phyloP scores from a whole-genome alignment of 192 early-diverging fungal species.

The Podila clonocystis region DNA sequence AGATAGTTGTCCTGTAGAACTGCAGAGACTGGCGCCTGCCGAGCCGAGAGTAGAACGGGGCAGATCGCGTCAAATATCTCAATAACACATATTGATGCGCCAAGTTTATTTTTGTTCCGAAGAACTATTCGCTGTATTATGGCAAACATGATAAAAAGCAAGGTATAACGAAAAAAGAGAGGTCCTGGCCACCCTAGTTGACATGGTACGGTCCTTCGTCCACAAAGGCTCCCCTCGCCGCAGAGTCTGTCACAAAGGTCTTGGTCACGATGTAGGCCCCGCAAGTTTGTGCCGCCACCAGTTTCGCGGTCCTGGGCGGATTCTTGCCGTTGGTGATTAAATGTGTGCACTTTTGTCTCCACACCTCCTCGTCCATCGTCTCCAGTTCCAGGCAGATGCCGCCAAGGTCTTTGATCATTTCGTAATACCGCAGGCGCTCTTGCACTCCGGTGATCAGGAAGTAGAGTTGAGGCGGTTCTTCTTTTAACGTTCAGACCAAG shows the following conservation, averaged over 20 bases:
- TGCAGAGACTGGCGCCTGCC: too few relatives aligned
- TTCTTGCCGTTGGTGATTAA: slow-evolving; percentile 45
- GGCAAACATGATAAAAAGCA: neutral
- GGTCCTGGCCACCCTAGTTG: neutral
- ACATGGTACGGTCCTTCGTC: slow-evolving; percentile 29
- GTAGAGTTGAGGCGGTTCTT: neutral
- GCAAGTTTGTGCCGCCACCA: slow-evolving; percentile 21
- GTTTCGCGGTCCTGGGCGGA: slow-evolving; percentile 31
- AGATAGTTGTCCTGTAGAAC: too few relatives aligned
- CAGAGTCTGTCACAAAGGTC: slow-evolving; percentile 19
- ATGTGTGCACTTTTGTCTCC: slow-evolving; percentile 34
- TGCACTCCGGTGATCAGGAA: slow-evolving; percentile 26
- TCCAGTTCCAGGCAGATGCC: slow-evolving; percentile 31
- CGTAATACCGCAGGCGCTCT: slow-evolving; percentile 15
- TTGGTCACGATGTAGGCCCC: slow-evolving; percentile 28
- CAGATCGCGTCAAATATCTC: too few relatives aligned
- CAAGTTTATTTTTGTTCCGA: too few relatives aligned
- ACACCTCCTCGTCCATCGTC: slow-evolving; percentile 13
- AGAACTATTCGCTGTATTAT: too few relatives aligned
- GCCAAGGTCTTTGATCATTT: slow-evolving; percentile 20
- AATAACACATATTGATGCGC: too few relatives aligned
- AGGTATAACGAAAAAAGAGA: neutral
- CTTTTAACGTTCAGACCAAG: neutral
- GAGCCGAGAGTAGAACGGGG: too few relatives aligned
- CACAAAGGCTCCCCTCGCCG: slow-evolving; percentile 19